A percentile compares a stretch with the other conserved stretches of the same genome.
Conservation (phyloP, 1,139 yeast genomes). For the Candida pseudoviswanathii region DNA sequence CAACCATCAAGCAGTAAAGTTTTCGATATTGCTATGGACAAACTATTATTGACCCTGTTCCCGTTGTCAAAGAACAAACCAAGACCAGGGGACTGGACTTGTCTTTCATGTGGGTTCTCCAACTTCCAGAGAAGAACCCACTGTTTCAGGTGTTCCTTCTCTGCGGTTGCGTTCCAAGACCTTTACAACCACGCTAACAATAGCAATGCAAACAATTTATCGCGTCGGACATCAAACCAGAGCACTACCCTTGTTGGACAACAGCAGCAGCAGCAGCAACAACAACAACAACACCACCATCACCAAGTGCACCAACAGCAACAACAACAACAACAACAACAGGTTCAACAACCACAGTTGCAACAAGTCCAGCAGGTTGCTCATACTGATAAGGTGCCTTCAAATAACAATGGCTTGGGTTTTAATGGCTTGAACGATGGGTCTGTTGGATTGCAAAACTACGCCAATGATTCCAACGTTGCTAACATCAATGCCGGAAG, state of each 20-base stretch:
- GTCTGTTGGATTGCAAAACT: neutral
- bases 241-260: neutral
- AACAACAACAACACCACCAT: slow-evolving; percentile 8
- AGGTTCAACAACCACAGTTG: neutral
- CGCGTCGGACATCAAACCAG: slow-evolving; percentile 4
- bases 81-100: slow-evolving; percentile 97
- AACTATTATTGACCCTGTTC: slow-evolving; percentile 66
- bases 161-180: slow-evolving; percentile 67
- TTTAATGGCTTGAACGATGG: neutral
- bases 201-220: neutral
- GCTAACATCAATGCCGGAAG: neutral
- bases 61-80: slow-evolving; percentile 90
- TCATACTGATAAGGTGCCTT: slow-evolving; percentile 1
- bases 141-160: slow-evolving; percentile 87
- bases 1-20: slow-evolving; percentile 83
- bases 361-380: slow-evolving; percentile 9
- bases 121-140: slow-evolving; percentile 94
- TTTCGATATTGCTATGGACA: slow-evolving; percentile 76
- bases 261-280: slow-evolving; percentile 1
- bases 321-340: slow-evolving; percentile 8
- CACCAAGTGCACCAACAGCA: slow-evolving; percentile 12
- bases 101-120: slow-evolving; percentile 94
- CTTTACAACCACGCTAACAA: slow-evolving; percentile 17
- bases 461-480: neutral
- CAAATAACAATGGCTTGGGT: neutral